Percentiles rank a stretch among this genome's conserved stretches.
These are phyloP conservation scores for Podospora australis DNA, from an alignment of 495 filamentous ascomycete species.

Conservation along the genomic window DNA sequence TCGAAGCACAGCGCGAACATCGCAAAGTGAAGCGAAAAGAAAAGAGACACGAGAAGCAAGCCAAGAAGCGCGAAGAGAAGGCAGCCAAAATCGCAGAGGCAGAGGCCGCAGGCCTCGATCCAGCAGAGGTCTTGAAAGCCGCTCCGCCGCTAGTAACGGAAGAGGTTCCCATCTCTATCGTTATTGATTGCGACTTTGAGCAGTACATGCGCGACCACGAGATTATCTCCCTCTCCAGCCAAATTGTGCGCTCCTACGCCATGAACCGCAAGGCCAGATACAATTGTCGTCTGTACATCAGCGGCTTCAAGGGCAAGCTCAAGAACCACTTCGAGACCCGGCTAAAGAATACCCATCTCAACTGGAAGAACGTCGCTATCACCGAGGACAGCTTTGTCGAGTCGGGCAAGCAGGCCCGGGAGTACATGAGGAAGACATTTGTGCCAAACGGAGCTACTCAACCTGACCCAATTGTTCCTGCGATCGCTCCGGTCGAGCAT, in stretches of 20 bases:
- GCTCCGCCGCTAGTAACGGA: conserved; percentile 30
- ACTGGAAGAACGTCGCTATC: conserved; percentile 74
- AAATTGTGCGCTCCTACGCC: conserved; percentile 83
- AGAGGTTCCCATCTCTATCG: conserved; percentile 61
- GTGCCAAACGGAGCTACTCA: conserved; percentile 47
- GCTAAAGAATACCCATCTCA: conserved; percentile 56
- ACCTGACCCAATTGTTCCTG: conserved; percentile 46
- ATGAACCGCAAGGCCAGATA: conserved; percentile 65
- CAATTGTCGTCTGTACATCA: conserved; percentile 63
- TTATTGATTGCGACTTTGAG: conserved; percentile 92
- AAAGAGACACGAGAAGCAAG: conserved; percentile 58
- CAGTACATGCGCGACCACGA: conserved; percentile 81
- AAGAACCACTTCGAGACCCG: conserved; percentile 72
- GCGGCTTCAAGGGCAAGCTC: conserved; percentile 68
- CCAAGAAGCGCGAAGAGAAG: conserved; percentile 43
- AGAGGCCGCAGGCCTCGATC: conserved; percentile 34
- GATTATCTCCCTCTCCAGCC: conserved; percentile 68
- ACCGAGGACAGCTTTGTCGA: conserved; percentile 61
- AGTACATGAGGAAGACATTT: conserved; percentile 48
- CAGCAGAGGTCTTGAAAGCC: conserved; percentile 11
- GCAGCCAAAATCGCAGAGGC: conserved; percentile 37
- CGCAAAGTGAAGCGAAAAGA: conserved; percentile 68
- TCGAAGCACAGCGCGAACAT: conserved; percentile 60
- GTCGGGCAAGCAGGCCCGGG: conserved; percentile 53
- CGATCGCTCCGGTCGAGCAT: conserved; percentile 37